Evolutionary conservation across 345 rosid species (phyloP).

Genomic region (Lenwebbia sp.): DNA sequence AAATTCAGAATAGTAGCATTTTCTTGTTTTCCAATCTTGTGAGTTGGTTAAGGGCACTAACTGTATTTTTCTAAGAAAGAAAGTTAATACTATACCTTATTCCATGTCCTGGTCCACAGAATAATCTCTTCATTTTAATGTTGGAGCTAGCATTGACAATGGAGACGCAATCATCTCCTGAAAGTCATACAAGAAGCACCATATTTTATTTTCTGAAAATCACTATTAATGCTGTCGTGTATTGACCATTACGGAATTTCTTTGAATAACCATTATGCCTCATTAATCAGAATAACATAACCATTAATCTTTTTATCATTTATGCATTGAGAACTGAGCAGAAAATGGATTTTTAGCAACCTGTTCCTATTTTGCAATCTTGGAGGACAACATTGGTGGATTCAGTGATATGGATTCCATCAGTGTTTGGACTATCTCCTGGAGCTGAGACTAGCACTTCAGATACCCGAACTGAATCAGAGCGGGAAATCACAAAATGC

Average conservation of each 20-base stretch:
- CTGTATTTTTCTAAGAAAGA: not conserved
- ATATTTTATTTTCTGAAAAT: not conserved
- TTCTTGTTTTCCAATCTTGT: not conserved
- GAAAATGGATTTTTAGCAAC: slow-evolving; percentile 17
- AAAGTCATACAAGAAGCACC: slow-evolving; percentile 6
- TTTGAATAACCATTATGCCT: not conserved
- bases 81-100: slow-evolving; percentile 40
- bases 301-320: not conserved
- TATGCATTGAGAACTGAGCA: not conserved
- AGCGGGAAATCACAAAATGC: slow-evolving; percentile 72
- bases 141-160: slow-evolving; percentile 71
- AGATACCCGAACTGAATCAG: slow-evolving; percentile 47
- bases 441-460: slow-evolving; percentile 66
- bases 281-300: not conserved
- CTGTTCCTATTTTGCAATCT: slow-evolving; percentile 96
- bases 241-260: not conserved
- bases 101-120: slow-evolving; percentile 98
- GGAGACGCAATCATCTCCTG: slow-evolving; percentile 95
- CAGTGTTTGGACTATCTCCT: slow-evolving; percentile 94
- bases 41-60: not conserved
- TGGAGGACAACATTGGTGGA: slow-evolving; percentile 71
- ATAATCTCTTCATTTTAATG: slow-evolving; percentile 79
- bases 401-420: slow-evolving; percentile 80
- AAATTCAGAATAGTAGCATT: too few species aligned
- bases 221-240: not conserved